A percentile compares a stretch with the other conserved stretches of the same genome.
These are phyloP conservation scores for Alternaria dauci DNA, from an alignment of 2,329 filamentous ascomycete genomes.

Conservation along the genomic window DNA sequence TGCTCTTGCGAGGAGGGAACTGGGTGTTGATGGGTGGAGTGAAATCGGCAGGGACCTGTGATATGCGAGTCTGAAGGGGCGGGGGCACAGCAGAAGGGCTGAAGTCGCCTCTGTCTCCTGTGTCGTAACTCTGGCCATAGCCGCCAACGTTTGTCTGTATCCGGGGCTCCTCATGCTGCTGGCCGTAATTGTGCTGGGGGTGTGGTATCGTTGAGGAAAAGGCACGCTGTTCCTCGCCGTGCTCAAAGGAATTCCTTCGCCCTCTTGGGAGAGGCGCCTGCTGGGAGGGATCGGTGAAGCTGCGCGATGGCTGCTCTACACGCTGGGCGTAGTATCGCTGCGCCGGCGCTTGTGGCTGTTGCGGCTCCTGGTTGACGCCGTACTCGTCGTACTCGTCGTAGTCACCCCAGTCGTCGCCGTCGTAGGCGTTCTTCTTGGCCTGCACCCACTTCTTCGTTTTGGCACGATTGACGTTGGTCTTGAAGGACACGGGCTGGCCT, in stretches of 20 bases:
- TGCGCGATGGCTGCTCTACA: slow-evolving; percentile 39
- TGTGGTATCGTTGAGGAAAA: slow-evolving; percentile 54
- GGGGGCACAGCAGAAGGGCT: slow-evolving; percentile 62
- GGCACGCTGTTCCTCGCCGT: slow-evolving; percentile 61
- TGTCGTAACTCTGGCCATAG: slow-evolving; percentile 44
- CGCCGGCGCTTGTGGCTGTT: slow-evolving; percentile 50
- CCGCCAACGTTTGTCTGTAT: slow-evolving; percentile 40
- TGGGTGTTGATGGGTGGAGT: slow-evolving; percentile 47
- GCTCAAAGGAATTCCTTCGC: slow-evolving; percentile 63
- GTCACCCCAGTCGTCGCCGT: slow-evolving; percentile 92
- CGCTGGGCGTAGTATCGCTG: slow-evolving; percentile 55
- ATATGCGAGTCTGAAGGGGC: slow-evolving; percentile 57
- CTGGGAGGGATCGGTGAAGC: slow-evolving; percentile 54
- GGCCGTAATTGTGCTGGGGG: slow-evolving; percentile 26
- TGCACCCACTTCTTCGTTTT: slow-evolving; percentile 97
- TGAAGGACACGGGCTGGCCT: slow-evolving; percentile 67
- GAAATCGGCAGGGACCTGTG: slow-evolving; percentile 48
- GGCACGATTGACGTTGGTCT: slow-evolving; percentile 84
- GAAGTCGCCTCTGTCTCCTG: slow-evolving; percentile 58
- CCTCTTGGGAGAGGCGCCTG: slow-evolving; percentile 34
- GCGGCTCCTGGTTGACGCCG: slow-evolving; percentile 59
- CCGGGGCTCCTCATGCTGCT: slow-evolving; percentile 17
- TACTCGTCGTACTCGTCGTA: slow-evolving; percentile 65
- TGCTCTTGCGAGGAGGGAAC: slow-evolving; percentile 70
- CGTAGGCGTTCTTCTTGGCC: slow-evolving; percentile 85